These are phyloP conservation scores for Echium plantagineum DNA, from an alignment of 257 asterid genomes.

Conservation along the genomic window DNA sequence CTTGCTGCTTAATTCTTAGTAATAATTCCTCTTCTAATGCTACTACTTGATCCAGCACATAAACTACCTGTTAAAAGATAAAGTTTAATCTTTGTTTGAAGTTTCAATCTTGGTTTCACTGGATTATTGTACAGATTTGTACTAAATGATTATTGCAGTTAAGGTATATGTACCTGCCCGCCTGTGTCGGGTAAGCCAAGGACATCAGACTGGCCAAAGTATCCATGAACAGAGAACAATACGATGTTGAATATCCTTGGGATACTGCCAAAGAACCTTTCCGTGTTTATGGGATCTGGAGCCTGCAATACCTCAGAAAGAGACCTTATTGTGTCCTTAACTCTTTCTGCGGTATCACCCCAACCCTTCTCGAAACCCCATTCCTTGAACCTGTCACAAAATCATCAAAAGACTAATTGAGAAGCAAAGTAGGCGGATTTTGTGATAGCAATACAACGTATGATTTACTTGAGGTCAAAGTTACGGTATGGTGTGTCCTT, in stretches of 20 bases:
- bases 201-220: constrained; percentile 81
- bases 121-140: not conserved
- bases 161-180: constrained; percentile 49
- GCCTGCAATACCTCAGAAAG: constrained; percentile 77
- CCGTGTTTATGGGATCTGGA: constrained; percentile 59
- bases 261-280: constrained; percentile 60
- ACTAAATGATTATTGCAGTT: not conserved
- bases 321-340: constrained; percentile 56
- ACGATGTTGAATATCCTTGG: constrained; percentile 69
- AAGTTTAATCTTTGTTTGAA: not conserved
- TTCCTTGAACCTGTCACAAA: constrained; percentile 51
- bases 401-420: not conserved
- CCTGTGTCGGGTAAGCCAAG: constrained; percentile 98
- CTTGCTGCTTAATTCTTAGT: constrained; percentile 70
- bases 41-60: constrained; percentile 89
- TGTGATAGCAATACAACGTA: not conserved
- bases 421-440: not conserved
- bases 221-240: constrained; percentile 75
- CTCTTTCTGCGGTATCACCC: constrained; percentile 84
- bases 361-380: constrained; percentile 95
- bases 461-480: constrained; percentile 62
- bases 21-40: constrained; percentile 86
- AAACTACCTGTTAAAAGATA: constrained; percentile 48
- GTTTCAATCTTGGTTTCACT: not conserved
- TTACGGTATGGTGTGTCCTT: constrained; percentile 56